Evolutionary conservation across 2,329 filamentous ascomycete species (phyloP).

Genomic region (Metarhizium sp.): DNA sequence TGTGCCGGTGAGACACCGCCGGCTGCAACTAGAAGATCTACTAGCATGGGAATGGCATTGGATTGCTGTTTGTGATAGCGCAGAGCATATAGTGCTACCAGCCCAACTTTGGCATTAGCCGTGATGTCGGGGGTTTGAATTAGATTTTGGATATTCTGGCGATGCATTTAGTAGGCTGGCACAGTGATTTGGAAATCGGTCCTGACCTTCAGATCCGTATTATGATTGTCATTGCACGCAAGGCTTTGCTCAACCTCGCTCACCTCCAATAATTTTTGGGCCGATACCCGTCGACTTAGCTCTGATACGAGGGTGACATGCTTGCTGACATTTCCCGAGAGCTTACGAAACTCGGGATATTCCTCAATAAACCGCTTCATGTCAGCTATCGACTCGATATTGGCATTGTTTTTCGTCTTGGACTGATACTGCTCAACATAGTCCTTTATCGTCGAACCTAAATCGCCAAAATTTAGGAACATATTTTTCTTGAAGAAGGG

Average conservation of each 20-base stretch:
- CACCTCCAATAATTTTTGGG: conserved; percentile 85
- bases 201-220: conserved; percentile 74
- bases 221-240: conserved; percentile 94
- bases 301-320: conserved; percentile 95
- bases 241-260: conserved; percentile 95
- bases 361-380: conserved; percentile 99
- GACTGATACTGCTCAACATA: conserved; percentile 98
- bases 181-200: not conserved
- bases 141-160: conserved; percentile 70
- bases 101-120: conserved; percentile 72
- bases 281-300: conserved; percentile 76
- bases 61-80: conserved; percentile 83
- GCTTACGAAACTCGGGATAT: conserved; percentile 93
- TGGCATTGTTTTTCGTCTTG: conserved; percentile 92
- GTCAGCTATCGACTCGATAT: conserved; percentile 93
- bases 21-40: conserved; percentile 76
- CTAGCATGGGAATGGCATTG: conserved; percentile 73
- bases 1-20: conserved; percentile 69
- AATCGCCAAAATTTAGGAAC: conserved; percentile 94
- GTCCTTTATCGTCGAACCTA: conserved; percentile 93
- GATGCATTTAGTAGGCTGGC: conserved; percentile 12
- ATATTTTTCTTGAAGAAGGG: conserved; percentile 99
- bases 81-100: conserved; percentile 90
- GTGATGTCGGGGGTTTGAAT: conserved; percentile 74
- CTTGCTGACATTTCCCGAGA: conserved; percentile 97